Base-by-base conservation (phyloP, 345 rosid genomes). In the Populus ilicifolia region DNA sequence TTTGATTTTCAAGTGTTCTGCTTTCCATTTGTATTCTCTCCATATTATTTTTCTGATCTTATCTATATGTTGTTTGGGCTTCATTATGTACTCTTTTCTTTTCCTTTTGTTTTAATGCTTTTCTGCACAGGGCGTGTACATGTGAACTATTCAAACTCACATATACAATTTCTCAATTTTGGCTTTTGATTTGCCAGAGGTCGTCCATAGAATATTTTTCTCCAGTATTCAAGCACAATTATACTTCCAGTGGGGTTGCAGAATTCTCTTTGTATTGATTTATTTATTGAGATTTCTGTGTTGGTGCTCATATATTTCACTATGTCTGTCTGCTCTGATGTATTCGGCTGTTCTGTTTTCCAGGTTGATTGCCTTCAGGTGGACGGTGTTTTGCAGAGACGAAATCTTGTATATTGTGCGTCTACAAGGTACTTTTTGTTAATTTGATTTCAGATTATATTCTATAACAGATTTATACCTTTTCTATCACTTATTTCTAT, bases 351-450 rank as follows among this genome's bases (percentile, higher is more conserved):
- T 73, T 78, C 64, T 50, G 39, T 36, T 84, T 81, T 83, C 61
- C 88, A 93, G 99, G 96, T 95, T 67, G 98, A 95, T 77, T 95
- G 99, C 85, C 99, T 95, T 82, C 91, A 86, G 76, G 98, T 95
- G 76, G 99, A 95, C 69, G 99, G 99, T 81, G 97, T 95, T 72
- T 78, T 95, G 80, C 92, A 90, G 85, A 87, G 87, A 86, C 85
- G 91, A 82, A 93, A 95, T 84, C 94, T 95, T 76, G 99, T 93
- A 41, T 95, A 93, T 76, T 95, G 98, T 89, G 99, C 99, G 73
- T 95, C 99, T 76, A 93, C 99, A 50, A 93, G 98, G 99, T 93
- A 90, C 66, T 70, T n/a, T 80, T 75, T 78, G 76, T 25, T 36
- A 9, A 14, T 33, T 72, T 36, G 18, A 39, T 70, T 29, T 80